These are phyloP conservation scores for Escallonia rubra DNA, from an alignment of 129 eudicot species.

Conservation along the genomic window DNA sequence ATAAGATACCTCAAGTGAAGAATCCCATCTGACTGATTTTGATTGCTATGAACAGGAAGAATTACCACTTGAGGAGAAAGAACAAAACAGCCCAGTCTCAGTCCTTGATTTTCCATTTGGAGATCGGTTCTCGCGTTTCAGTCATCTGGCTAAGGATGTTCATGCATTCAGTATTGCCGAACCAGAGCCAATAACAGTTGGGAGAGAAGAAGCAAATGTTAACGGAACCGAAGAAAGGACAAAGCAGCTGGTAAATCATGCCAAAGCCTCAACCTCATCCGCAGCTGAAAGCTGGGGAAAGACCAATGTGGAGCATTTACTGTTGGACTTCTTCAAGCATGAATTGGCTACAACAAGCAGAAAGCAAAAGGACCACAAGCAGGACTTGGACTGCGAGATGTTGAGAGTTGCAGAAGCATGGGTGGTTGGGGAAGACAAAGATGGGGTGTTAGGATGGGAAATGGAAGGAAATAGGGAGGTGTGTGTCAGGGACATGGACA, in stretches of 20 bases:
- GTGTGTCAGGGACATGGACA: slow-evolving; percentile 52
- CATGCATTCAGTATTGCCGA: slow-evolving; percentile 8
- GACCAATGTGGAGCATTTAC: slow-evolving; percentile 14
- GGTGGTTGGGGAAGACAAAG: slow-evolving; percentile 34
- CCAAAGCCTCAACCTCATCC: slow-evolving; percentile 11
- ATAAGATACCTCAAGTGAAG: neutral
- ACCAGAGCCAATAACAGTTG: slow-evolving; percentile 10
- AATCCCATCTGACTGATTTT: neutral
- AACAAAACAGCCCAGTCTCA: slow-evolving; percentile 74
- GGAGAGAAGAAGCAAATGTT: slow-evolving; percentile 7
- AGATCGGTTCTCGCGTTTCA: slow-evolving; percentile 3
- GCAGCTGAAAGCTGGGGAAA: neutral
- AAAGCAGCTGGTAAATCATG: slow-evolving; percentile 23
- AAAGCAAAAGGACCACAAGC: slow-evolving; percentile 2
- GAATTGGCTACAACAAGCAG: slow-evolving; percentile 20
- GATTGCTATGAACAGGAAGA: slow-evolving; percentile 19
- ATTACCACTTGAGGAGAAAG: slow-evolving; percentile 30
- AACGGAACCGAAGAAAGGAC: slow-evolving; percentile 40
- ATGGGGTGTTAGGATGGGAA: slow-evolving; percentile 39
- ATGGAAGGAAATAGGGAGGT: slow-evolving; percentile 32
- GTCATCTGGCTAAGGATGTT: slow-evolving; percentile 19
- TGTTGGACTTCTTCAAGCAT: slow-evolving; percentile 49
- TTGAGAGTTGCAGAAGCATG: slow-evolving; percentile 43
- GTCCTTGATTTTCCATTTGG: slow-evolving; percentile 58
- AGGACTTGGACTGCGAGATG: slow-evolving; percentile 18